These are phyloP conservation scores for Hypoxylon sp. DNA, from an alignment of 2,329 filamentous ascomycete genomes.

Conservation along the genomic window DNA sequence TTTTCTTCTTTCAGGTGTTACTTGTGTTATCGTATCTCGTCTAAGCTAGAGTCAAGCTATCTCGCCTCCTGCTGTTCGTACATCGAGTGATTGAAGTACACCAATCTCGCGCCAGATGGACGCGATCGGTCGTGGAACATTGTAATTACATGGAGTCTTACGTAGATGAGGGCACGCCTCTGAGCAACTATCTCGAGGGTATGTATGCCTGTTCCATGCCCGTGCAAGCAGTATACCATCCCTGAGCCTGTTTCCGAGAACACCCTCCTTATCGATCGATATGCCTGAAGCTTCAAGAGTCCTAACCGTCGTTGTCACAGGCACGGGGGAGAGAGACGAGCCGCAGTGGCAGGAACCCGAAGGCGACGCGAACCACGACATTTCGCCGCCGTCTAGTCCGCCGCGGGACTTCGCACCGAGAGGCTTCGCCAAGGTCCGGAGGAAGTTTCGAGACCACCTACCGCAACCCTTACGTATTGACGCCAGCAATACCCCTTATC, in stretches of 20 bases:
- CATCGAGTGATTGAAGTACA: constrained; percentile 15
- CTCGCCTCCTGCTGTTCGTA: constrained; percentile 8
- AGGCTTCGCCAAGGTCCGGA: constrained; percentile 44
- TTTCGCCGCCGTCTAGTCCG: constrained; percentile 44
- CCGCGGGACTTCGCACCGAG: constrained; percentile 47
- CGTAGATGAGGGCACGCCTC: constrained; percentile 48
- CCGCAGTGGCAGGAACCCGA: constrained; percentile 43
- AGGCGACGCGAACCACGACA: constrained; percentile 36
- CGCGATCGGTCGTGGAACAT: constrained; percentile 42
- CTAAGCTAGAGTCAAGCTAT: constrained; percentile 3
- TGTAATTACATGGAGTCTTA: constrained; percentile 48
- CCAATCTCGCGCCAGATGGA: constrained; percentile 44
- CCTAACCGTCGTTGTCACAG: constrained; percentile 40
- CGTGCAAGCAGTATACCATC: neutral
- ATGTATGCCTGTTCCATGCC: constrained; percentile 30
- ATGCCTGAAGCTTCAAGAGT: constrained; percentile 23
- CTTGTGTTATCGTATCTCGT: constrained; percentile 7
- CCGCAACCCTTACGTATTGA: constrained; percentile 42
- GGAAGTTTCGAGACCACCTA: constrained; percentile 44
- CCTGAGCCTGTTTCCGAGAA: constrained; percentile 4
- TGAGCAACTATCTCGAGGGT: constrained; percentile 49
- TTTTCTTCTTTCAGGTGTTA: constrained; percentile 21
- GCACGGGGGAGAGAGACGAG: constrained; percentile 44
- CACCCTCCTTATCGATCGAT: constrained; percentile 10
- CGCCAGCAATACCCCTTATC: constrained; percentile 37